Evolutionary conservation across 495 filamentous ascomycete genomes (phyloP), one percentile per base, ranked within the genome.

Genomic region (Penicillium simplicissimum): DNA sequence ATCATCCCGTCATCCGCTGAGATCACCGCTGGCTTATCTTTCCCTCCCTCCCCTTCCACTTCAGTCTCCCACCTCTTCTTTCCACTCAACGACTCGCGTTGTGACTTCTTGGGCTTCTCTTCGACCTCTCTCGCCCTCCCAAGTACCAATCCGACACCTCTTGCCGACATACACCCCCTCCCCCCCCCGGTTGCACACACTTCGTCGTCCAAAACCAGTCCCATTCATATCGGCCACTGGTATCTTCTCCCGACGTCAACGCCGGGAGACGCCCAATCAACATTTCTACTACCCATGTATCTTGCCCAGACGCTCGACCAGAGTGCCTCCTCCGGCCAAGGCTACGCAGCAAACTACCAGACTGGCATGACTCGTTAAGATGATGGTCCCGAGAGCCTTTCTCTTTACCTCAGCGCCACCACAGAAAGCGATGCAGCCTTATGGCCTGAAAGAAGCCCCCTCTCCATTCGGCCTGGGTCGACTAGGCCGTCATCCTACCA

Each of bases 371-470:
- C 6, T 34, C 36, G 53, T 59, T 58, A 74, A 66, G 48, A 81
- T 81, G 78, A 81, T 81, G 79, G 77, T 81, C 57, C 79, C 79
- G 35, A 70, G 77, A 69, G 71, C 77, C 52, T 81, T 80, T 60
- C 61, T 77, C 5, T 77, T 78, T 36, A 73, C 61, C 37, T 77
- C 79, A 15, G 60, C 71, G 11, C 61, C 69, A 53, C 62, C 69
- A 21, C 63, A 65, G 14, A 72, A 67, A 36, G 34, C 66, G 34
- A 62, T 64, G 49, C 60, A 59, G 43, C 57, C 68, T 38, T 49
- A 64, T 52, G 61, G 61, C 17, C 55, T 64, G 53, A 65, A 67
- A 35, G 62, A 56, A 23, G 51, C 64, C 55, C 19, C 52, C 28
- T 17, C 48, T 4, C 59, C 19, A 48, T 52, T 35, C 5, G 56